phyloP scores from a whole-genome alignment of 1,139 yeast species.

The Chernovozyma aurita region DNA sequence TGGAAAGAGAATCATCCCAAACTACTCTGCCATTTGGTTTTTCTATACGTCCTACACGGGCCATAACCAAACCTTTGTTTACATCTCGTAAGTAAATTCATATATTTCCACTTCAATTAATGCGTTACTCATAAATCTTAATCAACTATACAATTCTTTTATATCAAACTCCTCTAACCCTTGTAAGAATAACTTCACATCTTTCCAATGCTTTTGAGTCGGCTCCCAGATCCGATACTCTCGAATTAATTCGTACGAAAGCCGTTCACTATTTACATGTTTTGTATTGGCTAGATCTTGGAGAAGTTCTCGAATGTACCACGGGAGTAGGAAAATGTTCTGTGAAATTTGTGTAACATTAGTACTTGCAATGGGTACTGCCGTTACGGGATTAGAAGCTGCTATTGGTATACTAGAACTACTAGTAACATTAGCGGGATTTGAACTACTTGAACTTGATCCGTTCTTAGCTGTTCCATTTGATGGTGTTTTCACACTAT shows the following conservation, averaged over 20 bases:
- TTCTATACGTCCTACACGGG: too few relatives aligned
- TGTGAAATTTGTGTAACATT: too few relatives aligned
- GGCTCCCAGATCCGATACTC: slow-evolving; percentile 42
- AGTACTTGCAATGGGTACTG: neutral
- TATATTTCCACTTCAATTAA: too few relatives aligned
- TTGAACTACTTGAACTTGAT: neutral
- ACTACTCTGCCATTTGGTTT: too few relatives aligned
- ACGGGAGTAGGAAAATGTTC: slow-evolving; percentile 29
- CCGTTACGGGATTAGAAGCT: too few relatives aligned
- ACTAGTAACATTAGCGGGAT: neutral
- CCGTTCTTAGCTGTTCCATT: neutral
- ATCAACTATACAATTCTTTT: slow-evolving; percentile 26
- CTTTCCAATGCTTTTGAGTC: slow-evolving; percentile 31
- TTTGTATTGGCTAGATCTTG: slow-evolving; percentile 33
- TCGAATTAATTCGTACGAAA: slow-evolving; percentile 27
- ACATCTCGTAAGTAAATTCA: too few relatives aligned
- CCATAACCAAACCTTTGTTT: too few relatives aligned
- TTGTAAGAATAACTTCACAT: slow-evolving; percentile 35
- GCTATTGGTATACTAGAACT: too few relatives aligned
- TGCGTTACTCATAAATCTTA: too few relatives aligned
- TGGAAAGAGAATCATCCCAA: too few relatives aligned
- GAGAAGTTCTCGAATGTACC: slow-evolving; percentile 35
- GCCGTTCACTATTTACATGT: slow-evolving; percentile 29
- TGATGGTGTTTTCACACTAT: neutral
- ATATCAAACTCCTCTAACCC: slow-evolving; percentile 30